These are phyloP conservation scores for Delonix regia DNA, from an alignment of 306 rosid genomes.

Conservation along the genomic window DNA sequence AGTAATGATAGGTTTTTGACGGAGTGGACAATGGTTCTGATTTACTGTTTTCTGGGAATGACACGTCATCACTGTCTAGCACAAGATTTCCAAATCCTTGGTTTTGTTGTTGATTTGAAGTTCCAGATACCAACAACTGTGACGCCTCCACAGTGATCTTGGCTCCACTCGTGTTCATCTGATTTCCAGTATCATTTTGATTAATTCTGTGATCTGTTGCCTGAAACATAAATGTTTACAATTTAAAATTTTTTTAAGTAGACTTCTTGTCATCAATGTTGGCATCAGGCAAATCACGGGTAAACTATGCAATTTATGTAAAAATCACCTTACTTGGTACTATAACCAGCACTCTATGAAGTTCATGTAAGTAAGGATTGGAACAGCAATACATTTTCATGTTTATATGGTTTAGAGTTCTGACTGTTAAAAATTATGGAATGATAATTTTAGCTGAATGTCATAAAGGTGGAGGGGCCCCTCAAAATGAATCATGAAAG, in stretches of 20 bases:
- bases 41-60: constrained; percentile 57
- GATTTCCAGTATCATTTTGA: constrained; percentile 51
- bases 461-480: not conserved
- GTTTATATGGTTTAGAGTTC: not conserved
- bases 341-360: not conserved
- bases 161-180: constrained; percentile 47
- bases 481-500: not conserved
- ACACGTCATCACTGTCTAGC: constrained; percentile 49
- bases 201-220: constrained; percentile 50
- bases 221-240: constrained; percentile 46
- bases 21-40: constrained; percentile 56
- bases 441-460: not conserved
- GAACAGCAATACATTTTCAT: not conserved
- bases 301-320: not conserved
- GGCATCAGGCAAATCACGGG: not conserved
- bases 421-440: not conserved
- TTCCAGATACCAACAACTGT: constrained; percentile 48
- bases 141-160: constrained; percentile 56
- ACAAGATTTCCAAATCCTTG: constrained; percentile 50
- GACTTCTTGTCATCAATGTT: not conserved
- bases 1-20: constrained; percentile 66
- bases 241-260: not conserved
- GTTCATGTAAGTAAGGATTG: not conserved
- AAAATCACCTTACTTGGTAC: not conserved
- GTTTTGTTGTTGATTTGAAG: constrained; percentile 48